Conservation (phyloP, 1,139 yeast genomes). For the Magnusiomyces suaveolens region DNA sequence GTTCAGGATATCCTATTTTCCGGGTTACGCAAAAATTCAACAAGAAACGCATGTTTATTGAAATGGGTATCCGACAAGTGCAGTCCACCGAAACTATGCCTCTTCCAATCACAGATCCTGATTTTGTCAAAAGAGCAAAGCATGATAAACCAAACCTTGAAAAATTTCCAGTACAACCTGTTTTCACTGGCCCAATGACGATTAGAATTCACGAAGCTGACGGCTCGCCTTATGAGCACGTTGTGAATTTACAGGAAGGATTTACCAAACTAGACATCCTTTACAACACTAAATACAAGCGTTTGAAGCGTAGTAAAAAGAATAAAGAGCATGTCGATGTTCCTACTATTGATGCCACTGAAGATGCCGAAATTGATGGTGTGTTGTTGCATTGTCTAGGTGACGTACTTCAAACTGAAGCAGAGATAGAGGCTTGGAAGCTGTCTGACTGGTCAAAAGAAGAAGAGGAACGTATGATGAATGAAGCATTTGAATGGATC, state of each 20-base stretch:
- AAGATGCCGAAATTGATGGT: conserved; percentile 31
- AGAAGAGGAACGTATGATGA: conserved; percentile 57
- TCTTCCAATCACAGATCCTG: conserved; percentile 32
- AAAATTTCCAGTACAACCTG: conserved; percentile 27
- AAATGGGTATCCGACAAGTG: conserved; percentile 86
- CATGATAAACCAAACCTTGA: conserved; percentile 24
- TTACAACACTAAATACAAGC: conserved; percentile 80
- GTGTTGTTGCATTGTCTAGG: conserved; percentile 59
- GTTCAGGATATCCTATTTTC: conserved; percentile 82
- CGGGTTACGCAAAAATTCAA: conserved; percentile 85
- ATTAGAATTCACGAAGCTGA: conserved; percentile 96
- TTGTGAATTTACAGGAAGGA: conserved; percentile 79
- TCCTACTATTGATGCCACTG: conserved; percentile 17
- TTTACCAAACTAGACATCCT: conserved; percentile 86
- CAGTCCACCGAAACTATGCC: conserved; percentile 52
- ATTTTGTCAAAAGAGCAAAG: conserved; percentile 37
- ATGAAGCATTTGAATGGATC: conserved; percentile 95
- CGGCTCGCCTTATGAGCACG: conserved; percentile 98
- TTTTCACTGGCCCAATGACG: conserved; percentile 90
- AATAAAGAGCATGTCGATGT: conserved; percentile 29
- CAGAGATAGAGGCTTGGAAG: conserved; percentile 63
- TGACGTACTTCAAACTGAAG: conserved; percentile 53
- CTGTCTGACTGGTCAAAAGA: conserved; percentile 64
- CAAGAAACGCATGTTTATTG: conserved; percentile 86
- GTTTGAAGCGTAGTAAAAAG: conserved; percentile 58